Percentiles rank a stretch among this genome's conserved stretches.
Conservation (phyloP, 1,139 yeast species). For the Geotrichum bryndzae region DNA sequence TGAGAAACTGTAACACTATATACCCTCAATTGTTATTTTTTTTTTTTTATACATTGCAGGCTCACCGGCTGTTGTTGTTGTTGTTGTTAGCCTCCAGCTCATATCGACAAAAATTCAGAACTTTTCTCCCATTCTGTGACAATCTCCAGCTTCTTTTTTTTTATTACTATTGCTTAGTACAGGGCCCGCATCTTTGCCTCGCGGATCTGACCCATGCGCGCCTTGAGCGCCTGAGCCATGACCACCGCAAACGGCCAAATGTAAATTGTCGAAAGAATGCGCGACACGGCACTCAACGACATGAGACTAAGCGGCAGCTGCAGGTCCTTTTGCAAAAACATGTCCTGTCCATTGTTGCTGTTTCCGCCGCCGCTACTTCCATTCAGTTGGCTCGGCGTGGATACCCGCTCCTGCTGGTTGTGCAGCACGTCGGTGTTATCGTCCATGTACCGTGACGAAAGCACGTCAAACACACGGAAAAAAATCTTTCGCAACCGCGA, state of each 20-base stretch:
- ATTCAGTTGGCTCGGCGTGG: slow-evolving; percentile 3
- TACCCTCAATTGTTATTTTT: no score
- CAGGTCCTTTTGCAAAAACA: slow-evolving; percentile 3
- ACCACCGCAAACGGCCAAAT: slow-evolving; percentile 18
- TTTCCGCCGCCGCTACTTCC: slow-evolving; percentile 2
- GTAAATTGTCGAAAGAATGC: slow-evolving; percentile 15
- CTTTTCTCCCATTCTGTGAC: no score
- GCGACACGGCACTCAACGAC: slow-evolving; percentile 14
- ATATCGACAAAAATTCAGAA: no score
- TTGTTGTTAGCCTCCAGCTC: no score
- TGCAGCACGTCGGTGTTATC: slow-evolving; percentile 15
- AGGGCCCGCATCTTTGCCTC: background rate
- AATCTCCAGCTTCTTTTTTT: background rate
- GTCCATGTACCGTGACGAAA: slow-evolving; percentile 3
- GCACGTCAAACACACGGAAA: slow-evolving; percentile 28
- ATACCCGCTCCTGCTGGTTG: slow-evolving; percentile 14
- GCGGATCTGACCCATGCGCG: slow-evolving; percentile 15
- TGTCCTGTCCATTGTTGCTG: background rate
- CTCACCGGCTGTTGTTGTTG: no score
- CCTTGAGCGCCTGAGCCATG: slow-evolving; percentile 15
- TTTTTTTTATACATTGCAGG: no score
- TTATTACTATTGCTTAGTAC: background rate
- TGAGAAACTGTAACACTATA: no score
- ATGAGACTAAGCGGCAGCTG: slow-evolving; percentile 13
- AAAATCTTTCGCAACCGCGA: slow-evolving; percentile 30